These are phyloP conservation scores for Kuraishia borneana DNA, from an alignment of 805 yeast genomes.

Conservation along the genomic window DNA sequence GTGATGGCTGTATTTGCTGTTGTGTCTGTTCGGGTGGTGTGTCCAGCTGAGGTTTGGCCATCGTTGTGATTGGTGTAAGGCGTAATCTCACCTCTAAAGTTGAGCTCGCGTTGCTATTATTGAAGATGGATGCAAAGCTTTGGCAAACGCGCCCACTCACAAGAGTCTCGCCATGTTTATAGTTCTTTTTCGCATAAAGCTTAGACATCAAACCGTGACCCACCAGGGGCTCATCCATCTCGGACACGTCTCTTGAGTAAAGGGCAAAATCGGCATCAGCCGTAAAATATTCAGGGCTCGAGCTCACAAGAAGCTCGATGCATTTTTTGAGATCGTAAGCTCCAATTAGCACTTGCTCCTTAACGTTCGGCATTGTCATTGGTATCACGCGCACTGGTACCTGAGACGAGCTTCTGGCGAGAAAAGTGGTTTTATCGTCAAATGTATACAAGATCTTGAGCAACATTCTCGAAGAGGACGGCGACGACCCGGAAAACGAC, in stretches of 20 bases:
- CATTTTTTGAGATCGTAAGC: constrained; percentile 32
- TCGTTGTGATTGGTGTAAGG: constrained; percentile 21
- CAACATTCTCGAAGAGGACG: constrained; percentile 6
- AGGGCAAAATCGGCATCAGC: constrained; percentile 33
- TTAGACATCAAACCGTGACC: constrained; percentile 31
- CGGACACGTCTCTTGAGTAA: constrained; percentile 33
- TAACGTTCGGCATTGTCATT: constrained; percentile 24
- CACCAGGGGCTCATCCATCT: constrained; percentile 41
- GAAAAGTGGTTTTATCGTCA: constrained; percentile 28
- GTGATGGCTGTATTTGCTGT: background rate
- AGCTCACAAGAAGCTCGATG: constrained; percentile 29
- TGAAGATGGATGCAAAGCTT: constrained; percentile 35
- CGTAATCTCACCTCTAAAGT: constrained; percentile 48
- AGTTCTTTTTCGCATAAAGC: constrained; percentile 11
- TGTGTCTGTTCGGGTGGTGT: background rate
- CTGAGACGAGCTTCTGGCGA: constrained; percentile 26
- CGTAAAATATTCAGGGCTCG: constrained; percentile 32
- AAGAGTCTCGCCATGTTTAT: constrained; percentile 17
- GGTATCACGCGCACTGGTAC: constrained; percentile 27
- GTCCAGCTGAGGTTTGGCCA: constrained; percentile 3
- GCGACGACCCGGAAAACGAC: background rate
- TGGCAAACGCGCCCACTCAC: constrained; percentile 49
- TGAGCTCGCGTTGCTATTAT: constrained; percentile 23
- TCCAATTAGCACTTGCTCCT: constrained; percentile 29
- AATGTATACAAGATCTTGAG: constrained; percentile 29